Evolutionary conservation across 257 asterid genomes (phyloP), one percentile per base, ranked within the genome.

Genomic region (Penstemon davidsonii): DNA sequence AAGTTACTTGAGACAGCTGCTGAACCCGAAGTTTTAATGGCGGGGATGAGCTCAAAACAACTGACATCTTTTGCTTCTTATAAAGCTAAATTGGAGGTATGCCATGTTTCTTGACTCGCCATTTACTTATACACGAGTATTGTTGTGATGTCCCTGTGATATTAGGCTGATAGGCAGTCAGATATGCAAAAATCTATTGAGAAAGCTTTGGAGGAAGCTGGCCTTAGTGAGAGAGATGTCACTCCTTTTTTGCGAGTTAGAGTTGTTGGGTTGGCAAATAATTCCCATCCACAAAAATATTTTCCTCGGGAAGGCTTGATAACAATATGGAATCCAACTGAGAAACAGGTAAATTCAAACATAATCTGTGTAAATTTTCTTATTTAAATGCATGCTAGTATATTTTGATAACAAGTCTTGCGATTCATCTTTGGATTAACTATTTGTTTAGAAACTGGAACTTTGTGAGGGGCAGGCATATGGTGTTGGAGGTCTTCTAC

Each of bases 21-120:
- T 67, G 97, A 94, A 73, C 97, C 99, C 43, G 97, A 94, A 75
- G 61, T 94, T 73, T 75, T 94, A 77, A 91, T 94, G 99, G 99
- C 97, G 25, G 99, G 90, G 74, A 91, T 94, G 97, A 88, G 88
- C 78, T 79, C 95, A 18, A 89, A 86, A 65, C 96, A 94, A 73
- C 80, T 91, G 52, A 79, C 83, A 69, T 85, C 92, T 54, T 87
- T 91, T 82, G 76, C 91, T 72, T 75, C 95, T 66, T 94, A 87
- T 68, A 86, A 82, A 79, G 87, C 95, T 61, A 88, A 87, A 81
- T 60, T 94, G 68, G 95, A 94, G 99, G 99, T 91, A 69, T n/a
- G 70, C 60, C 70, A 54, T 51, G 15, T 39, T 74, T 56, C 60
- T 76, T 62, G 41, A 47, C 67, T 66, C 33, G 18, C 61, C 55